These are phyloP conservation scores for Puccinia brachypodii DNA, from an alignment of 1,284 basidiomycete genomes.

Conservation along the genomic window DNA sequence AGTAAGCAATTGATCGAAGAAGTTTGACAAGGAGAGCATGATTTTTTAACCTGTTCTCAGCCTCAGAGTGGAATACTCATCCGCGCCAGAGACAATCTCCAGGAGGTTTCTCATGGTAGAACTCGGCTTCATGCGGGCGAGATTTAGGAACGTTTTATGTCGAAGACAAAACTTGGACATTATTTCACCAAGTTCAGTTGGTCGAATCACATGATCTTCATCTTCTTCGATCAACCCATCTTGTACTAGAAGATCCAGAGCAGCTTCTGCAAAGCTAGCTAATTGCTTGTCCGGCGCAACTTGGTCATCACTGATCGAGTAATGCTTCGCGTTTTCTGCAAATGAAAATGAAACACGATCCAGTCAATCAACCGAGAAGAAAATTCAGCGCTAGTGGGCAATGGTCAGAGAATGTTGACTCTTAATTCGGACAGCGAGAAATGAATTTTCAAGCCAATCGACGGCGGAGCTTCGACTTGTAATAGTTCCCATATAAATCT, in stretches of 20 bases:
- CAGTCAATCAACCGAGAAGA: background rate
- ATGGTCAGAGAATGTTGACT: background rate
- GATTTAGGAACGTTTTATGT: conserved; percentile 39
- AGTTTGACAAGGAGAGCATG: background rate
- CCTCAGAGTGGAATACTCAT: conserved; percentile 43
- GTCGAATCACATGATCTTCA: conserved; percentile 13
- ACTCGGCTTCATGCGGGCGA: conserved; percentile 22
- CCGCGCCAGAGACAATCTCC: conserved; percentile 29
- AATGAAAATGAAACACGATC: background rate
- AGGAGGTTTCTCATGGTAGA: conserved; percentile 31
- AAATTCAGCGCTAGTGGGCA: background rate
- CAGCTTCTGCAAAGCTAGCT: conserved; percentile 1
- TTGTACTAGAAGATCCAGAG: conserved; percentile 25
- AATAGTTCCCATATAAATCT: conserved; percentile 69
- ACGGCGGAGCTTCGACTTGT: conserved; percentile 26
- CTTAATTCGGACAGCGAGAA: conserved; percentile 42
- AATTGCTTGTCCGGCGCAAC: conserved; percentile 30
- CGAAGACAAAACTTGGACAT: conserved; percentile 44
- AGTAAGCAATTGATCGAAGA: background rate
- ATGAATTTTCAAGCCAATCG: conserved; percentile 47
- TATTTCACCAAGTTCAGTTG: conserved; percentile 47
- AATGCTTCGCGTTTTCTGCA: conserved; percentile 46
- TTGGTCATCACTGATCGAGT: conserved; percentile 26
- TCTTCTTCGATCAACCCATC: conserved; percentile 42
- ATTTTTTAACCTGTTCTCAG: conserved; percentile 22